A percentile compares a stretch with the other conserved stretches of the same genome.
Conservation (phyloP, 352 stramenopile genomes). For the Phytopythium boreale region DNA sequence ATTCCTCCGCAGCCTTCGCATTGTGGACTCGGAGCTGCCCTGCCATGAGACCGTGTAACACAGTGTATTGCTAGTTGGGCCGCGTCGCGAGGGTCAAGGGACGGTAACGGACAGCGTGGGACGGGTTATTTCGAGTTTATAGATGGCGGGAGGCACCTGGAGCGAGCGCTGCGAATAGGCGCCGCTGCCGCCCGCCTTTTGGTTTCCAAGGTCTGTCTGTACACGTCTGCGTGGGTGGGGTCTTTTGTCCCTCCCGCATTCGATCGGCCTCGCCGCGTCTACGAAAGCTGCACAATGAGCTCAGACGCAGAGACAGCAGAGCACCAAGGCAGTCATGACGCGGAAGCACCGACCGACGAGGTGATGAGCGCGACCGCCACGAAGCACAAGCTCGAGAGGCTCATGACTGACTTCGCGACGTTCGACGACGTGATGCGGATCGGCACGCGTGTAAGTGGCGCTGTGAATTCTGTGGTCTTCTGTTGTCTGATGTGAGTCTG, state of each 20-base stretch:
- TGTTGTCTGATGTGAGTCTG: neutral
- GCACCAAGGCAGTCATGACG: neutral
- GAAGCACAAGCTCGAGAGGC: conserved; percentile 77
- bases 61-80: neutral
- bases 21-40: conserved; percentile 38
- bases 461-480: neutral
- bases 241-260: neutral
- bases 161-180: neutral
- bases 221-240: neutral
- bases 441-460: conserved; percentile 51
- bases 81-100: neutral
- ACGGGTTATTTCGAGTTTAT: conserved; percentile 4
- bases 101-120: neutral
- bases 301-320: neutral
- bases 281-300: neutral
- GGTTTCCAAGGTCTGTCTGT: neutral
- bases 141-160: neutral
- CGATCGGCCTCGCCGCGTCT: neutral
- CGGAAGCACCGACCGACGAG: neutral
- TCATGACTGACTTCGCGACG: conserved; percentile 82
- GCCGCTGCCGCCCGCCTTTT: neutral
- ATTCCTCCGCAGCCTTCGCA: conserved; percentile 69
- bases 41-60: conserved; percentile 3
- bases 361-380: conserved; percentile 63
- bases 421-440: conserved; percentile 89